Percentiles rank a stretch among this genome's conserved stretches.
phyloP scores from a whole-genome alignment of 257 asterid species.

The Forsythia suspensa region DNA sequence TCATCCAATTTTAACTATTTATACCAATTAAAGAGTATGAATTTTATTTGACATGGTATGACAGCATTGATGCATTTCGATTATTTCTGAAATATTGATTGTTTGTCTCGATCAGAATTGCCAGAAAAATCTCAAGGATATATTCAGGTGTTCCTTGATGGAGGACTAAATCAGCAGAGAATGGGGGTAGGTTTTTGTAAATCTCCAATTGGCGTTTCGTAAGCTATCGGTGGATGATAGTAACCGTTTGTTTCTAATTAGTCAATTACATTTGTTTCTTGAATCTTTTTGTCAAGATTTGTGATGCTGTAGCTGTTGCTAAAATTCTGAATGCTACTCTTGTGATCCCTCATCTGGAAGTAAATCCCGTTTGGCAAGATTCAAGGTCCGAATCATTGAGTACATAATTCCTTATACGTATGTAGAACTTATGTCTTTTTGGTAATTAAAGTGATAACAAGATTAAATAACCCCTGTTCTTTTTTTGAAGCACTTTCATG shows the following conservation, averaged over 20 bases:
- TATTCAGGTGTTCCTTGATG: constrained; percentile 91
- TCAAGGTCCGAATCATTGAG: constrained; percentile 59
- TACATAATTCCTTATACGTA: constrained; percentile 2
- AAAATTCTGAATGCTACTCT: constrained; percentile 95
- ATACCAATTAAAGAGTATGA: too few species aligned
- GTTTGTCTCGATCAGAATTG: constrained; percentile 41
- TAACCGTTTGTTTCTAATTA: not conserved
- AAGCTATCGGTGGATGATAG: not conserved
- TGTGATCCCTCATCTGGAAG: constrained; percentile 86
- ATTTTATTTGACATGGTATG: not conserved
- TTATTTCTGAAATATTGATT: not conserved
- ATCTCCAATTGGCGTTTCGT: not conserved
- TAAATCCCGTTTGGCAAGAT: constrained; percentile 98
- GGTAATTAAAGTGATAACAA: constrained; percentile 15
- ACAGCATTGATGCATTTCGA: not conserved
- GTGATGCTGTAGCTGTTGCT: constrained; percentile 99
- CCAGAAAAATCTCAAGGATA: constrained; percentile 82
- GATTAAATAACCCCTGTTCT: not conserved
- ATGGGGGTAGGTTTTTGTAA: constrained; percentile 68
- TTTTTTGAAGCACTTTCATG: constrained; percentile 63
- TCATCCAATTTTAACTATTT: not conserved
- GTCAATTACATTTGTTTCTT: constrained; percentile 15
- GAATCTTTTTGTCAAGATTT: constrained; percentile 48
- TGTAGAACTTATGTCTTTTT: not conserved
- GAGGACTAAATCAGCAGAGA: constrained; percentile 95